These are phyloP conservation scores for Podospora fimiseda DNA, from an alignment of 495 filamentous ascomycete genomes.

Conservation along the genomic window DNA sequence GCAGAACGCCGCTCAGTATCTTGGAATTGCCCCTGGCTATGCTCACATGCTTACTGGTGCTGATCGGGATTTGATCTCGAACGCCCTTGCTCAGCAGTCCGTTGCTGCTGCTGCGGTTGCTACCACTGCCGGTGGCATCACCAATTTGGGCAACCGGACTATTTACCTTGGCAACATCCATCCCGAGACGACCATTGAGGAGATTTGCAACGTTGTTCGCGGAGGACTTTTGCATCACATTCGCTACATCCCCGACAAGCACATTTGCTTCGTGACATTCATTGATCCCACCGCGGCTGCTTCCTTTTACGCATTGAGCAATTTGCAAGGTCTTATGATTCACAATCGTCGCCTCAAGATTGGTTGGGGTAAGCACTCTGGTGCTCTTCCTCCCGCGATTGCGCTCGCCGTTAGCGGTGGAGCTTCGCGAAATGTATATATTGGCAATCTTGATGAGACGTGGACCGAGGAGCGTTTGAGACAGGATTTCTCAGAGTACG, in stretches of 20 bases:
- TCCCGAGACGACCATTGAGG: constrained; percentile 96
- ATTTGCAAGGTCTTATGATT: constrained; percentile 96
- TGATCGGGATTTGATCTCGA: constrained; percentile 92
- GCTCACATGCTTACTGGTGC: constrained; percentile 92
- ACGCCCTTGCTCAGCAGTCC: constrained; percentile 92
- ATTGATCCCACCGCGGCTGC: constrained; percentile 97
- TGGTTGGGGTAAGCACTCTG: constrained; percentile 98
- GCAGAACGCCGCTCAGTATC: constrained; percentile 96
- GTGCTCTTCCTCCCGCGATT: constrained; percentile 92
- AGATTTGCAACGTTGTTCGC: constrained; percentile 95
- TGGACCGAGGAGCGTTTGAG: constrained; percentile 94
- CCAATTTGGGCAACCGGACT: constrained; percentile 94
- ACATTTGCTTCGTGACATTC: constrained; percentile 99
- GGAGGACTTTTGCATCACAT: constrained; percentile 94
- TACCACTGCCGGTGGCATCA: constrained; percentile 90
- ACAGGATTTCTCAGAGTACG: constrained; percentile 96
- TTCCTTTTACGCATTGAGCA: constrained; percentile 95
- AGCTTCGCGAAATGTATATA: constrained; percentile 93
- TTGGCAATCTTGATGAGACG: constrained; percentile 93
- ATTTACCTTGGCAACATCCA: constrained; percentile 99
- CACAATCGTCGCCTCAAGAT: constrained; percentile 97
- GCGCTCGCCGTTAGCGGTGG: constrained; percentile 93
- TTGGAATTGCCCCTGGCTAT: constrained; percentile 96
- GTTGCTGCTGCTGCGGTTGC: constrained; percentile 95
- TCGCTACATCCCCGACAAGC: constrained; percentile 98